Base-by-base conservation (phyloP, 2,329 filamentous ascomycete genomes). In the Hymenoscyphus scutula region DNA sequence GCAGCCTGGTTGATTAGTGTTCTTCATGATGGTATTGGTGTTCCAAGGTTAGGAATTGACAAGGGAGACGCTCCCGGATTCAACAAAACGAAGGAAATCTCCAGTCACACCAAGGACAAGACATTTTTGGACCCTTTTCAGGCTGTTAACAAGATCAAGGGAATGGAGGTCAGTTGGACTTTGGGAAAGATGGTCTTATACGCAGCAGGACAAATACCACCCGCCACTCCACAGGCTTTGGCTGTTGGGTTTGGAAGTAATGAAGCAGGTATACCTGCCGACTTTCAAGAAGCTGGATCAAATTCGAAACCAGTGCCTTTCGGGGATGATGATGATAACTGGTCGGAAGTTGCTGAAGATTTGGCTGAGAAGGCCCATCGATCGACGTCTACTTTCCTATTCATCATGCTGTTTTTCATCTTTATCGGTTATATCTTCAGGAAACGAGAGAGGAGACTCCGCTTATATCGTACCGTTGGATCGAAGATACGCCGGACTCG, bases 1-100 rank as follows among this genome's bases (percentile, higher is more conserved):
- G 93, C 95, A 0, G 95, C 92, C 5, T 99, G 96, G 95, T 81
- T 99, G 53, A 97, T 99, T 73, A 99, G 96, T 70, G 89, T 99
- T 72, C 82, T 99, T 3, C 94, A 99, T 72, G 91, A 97, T 66
- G 95, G 95, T 1, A 97, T 99, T 67, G 96, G 95, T 0, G 87
- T 99, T 58, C 96, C 96, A 5, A 85, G 93, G 58, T 81, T 95
- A 5, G 92, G 91, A 0, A 77, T 97, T 15, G 94, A 97, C 69
- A 79, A 85, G 23, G 80, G 82, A 0, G 72, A 77, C 2, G 71
- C 67, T 32, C 23, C 75, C 7, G 79, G 78, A 15, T 81, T 85
- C 63, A 97, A 96, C 72, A 83, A 86, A 10, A 92, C 91, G 1
- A 89, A 91, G 67, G 87, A 85, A 56, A 80, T 89, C 0, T 75